Base-by-base conservation (phyloP, 805 yeast species). In the Lipomyces sp. region DNA sequence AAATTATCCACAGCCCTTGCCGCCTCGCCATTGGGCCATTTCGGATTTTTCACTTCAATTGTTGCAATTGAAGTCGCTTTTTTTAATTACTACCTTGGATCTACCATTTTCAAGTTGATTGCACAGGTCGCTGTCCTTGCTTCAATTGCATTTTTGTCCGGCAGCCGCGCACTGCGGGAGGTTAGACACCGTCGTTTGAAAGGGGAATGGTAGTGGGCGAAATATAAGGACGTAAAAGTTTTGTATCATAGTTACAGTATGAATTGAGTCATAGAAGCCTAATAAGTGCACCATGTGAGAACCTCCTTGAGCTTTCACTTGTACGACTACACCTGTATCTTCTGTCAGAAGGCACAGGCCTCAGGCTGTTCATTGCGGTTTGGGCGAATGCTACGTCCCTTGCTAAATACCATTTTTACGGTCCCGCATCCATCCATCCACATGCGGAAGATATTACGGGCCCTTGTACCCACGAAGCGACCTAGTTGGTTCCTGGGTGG, bases 161-260 rank as follows among this genome's bases (percentile, higher is more conserved):
- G 95, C 13, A 82, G 89, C n/a, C 84, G 85, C 71, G 88, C 87
- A 18, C 82, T 90, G 73, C 82, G 88, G 74, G 81, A 77, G 63
- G 82, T 75, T 3, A 57, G 71, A 34, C 48, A 48, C 33, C 67
- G 78, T 54, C 64, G 78, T 24, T 48, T 70, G 29, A 62, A 63
- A 69, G 74, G 74, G 63, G 37, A 71, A 67, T 60, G 67, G 50
- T 35, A 56, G n/a, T 2, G 4, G 24, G 8, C 24, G n/a, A 6
- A 10, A 42, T n/a, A 42, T 4, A 6, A 15, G 48, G 48, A 4
- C 7, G 10, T 15, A 42, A 42, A 42, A 37, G 4, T n/a, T 15
- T 39, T 42, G 48, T 42, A 42, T 15, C 5, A 42, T 42, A 42
- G 8, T 42, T 42, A 4, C 48, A 42, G 15, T n/a, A 42, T 42